Conservation (phyloP, 2,329 filamentous ascomycete species). For the Fusarium tuaranense region DNA sequence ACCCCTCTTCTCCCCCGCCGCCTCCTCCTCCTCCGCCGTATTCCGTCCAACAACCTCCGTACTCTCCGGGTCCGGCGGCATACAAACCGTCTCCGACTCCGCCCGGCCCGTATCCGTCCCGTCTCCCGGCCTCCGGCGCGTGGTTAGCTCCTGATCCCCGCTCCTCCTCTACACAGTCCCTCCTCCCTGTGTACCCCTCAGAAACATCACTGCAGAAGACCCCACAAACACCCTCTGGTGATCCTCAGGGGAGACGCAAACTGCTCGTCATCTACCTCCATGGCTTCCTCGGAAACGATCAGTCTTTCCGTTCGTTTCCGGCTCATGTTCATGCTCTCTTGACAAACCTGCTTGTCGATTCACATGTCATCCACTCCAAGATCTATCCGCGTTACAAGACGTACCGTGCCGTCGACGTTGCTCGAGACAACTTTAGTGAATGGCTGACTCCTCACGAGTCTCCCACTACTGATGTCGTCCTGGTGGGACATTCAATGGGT, state of each 20-base stretch:
- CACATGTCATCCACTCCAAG: conserved; percentile 87
- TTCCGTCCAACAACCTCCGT: conserved; percentile 24
- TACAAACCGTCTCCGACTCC: conserved; percentile 12
- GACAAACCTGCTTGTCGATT: conserved; percentile 73
- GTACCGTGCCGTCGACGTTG: conserved; percentile 76
- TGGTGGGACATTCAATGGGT: conserved; percentile 92
- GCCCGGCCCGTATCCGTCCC: conserved; percentile 4
- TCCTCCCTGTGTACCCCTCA: conserved; percentile 44
- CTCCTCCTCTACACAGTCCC: conserved; percentile 61
- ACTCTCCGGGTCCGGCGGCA: conserved; percentile 15
- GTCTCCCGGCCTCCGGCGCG: conserved; percentile 10
- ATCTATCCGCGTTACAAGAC: conserved; percentile 86
- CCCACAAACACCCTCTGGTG: conserved; percentile 5
- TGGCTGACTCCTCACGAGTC: conserved; percentile 86
- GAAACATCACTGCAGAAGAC: conserved; percentile 17
- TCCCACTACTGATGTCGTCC: conserved; percentile 79
- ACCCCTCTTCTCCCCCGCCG: no score
- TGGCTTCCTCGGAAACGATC: conserved; percentile 90
- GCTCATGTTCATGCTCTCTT: conserved; percentile 86
- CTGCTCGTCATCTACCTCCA: conserved; percentile 88
- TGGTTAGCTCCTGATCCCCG: conserved; percentile 56
- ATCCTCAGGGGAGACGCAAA: conserved; percentile 56
- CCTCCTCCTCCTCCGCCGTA: conserved; percentile 24
- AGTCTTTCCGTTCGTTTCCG: conserved; percentile 88
- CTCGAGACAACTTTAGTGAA: conserved; percentile 83